phyloP scores from a whole-genome alignment of 78 protist species.

The Goniomonas avonlea region DNA sequence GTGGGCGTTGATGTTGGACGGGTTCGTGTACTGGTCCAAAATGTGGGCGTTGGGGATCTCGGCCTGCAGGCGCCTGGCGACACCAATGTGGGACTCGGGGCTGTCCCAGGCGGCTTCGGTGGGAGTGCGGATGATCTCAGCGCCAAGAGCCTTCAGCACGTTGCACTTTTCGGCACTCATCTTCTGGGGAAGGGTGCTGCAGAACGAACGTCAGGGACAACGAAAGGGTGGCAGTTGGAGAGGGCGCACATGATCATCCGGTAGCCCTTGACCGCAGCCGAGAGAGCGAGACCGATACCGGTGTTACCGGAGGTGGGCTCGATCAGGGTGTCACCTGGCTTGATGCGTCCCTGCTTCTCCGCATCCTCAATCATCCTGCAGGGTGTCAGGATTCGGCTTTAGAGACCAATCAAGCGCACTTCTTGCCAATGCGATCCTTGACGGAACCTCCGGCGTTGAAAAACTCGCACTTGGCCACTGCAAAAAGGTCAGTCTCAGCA shows the following conservation, averaged over 20 bases:
- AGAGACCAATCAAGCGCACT: no score
- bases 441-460: slow-evolving; percentile 93
- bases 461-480: slow-evolving; percentile 88
- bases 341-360: slow-evolving; percentile 64
- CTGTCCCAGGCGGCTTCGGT: not conserved
- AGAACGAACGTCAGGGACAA: no score
- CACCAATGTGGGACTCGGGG: not conserved
- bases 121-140: slow-evolving; percentile 11
- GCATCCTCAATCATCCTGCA: slow-evolving; percentile 18
- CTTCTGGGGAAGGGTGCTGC: slow-evolving; percentile 16
- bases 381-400: no score
- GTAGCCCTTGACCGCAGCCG: slow-evolving; percentile 24
- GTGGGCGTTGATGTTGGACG: slow-evolving; percentile 25
- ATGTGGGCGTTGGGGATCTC: slow-evolving; percentile 1
- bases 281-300: slow-evolving; percentile 41
- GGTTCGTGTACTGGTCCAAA: slow-evolving; percentile 39
- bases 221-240: no score
- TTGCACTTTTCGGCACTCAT: slow-evolving; percentile 3
- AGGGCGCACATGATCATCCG: not conserved
- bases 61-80: not conserved
- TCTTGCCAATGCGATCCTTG: slow-evolving; percentile 65
- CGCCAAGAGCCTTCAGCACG: no score
- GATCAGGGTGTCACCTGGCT: slow-evolving; percentile 61
- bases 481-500: not conserved
- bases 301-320: slow-evolving; percentile 52